Evolutionary conservation across 371 early-diverging fungal species (phyloP).

Genomic region (Capniomyces stellatus): DNA sequence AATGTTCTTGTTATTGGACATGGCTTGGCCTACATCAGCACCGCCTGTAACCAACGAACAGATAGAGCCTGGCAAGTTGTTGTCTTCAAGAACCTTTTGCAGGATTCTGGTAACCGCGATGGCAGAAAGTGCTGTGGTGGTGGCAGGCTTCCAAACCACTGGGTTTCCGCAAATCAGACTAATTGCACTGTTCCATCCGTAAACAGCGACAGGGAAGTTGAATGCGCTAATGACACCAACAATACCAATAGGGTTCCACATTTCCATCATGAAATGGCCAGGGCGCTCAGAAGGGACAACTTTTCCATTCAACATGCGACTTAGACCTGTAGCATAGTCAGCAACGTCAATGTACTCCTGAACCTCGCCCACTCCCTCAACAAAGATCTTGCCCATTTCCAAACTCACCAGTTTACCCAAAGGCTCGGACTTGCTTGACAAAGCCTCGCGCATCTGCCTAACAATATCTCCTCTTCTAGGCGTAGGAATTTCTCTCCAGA

Average conservation of each 20-base stretch:
- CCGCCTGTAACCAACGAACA: constrained; percentile 84
- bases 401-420: constrained; percentile 73
- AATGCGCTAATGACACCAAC: constrained; percentile 93
- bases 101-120: constrained; percentile 83
- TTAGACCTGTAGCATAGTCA: constrained; percentile 83
- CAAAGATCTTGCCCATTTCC: constrained; percentile 91
- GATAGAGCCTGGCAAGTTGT: constrained; percentile 68
- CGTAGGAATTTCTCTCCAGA: constrained; percentile 68
- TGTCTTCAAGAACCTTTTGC: constrained; percentile 61
- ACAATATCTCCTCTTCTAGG: constrained; percentile 86
- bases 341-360: constrained; percentile 93
- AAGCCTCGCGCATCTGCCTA: constrained; percentile 77
- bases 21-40: constrained; percentile 64
- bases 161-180: constrained; percentile 85
- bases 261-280: constrained; percentile 90
- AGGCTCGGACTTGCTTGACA: constrained; percentile 50
- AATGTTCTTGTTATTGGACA: constrained; percentile 53
- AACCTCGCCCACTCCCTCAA: constrained; percentile 93
- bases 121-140: constrained; percentile 67
- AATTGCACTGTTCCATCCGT: constrained; percentile 89
- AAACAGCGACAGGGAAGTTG: constrained; percentile 58
- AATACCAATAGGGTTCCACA: constrained; percentile 87
- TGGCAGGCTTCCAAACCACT: constrained; percentile 88
- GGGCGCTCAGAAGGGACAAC: constrained; percentile 87
- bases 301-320: constrained; percentile 67